Percentiles rank a stretch among this genome's conserved stretches.
phyloP scores from a whole-genome alignment of 805 yeast genomes.

The Teunomyces aglyptinius region DNA sequence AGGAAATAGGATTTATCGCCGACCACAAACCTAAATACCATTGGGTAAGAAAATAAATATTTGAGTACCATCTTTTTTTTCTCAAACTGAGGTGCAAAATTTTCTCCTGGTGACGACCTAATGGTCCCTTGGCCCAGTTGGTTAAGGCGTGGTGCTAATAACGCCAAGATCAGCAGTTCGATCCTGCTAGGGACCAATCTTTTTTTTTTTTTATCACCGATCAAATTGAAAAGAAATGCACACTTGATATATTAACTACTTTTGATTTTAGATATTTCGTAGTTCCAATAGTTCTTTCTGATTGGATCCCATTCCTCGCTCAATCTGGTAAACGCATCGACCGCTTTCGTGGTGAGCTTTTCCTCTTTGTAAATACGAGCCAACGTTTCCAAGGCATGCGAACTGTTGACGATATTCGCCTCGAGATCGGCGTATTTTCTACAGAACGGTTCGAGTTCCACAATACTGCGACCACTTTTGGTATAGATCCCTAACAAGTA shows the following conservation, averaged over 20 bases:
- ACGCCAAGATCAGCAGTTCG: slow-evolving; percentile 79
- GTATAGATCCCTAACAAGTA: slow-evolving; percentile 62
- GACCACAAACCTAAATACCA: no score
- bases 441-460: slow-evolving; percentile 47
- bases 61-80: no score
- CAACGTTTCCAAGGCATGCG: slow-evolving; percentile 63
- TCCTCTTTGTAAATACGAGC: slow-evolving; percentile 46
- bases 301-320: slow-evolving; percentile 58
- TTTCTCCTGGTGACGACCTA: no score
- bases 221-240: no score
- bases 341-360: slow-evolving; percentile 32
- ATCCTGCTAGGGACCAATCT: slow-evolving; percentile 79
- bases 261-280: slow-evolving; percentile 24
- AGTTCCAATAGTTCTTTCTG: slow-evolving; percentile 61
- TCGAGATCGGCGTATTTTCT: slow-evolving; percentile 34
- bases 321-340: slow-evolving; percentile 49
- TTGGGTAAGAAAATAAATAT: no score
- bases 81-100: no score
- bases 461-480: slow-evolving; percentile 22
- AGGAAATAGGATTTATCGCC: no score
- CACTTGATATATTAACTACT: neutral
- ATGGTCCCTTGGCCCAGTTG: slow-evolving; percentile 53
- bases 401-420: slow-evolving; percentile 36
- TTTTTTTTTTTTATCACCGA: slow-evolving; percentile 7
- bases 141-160: slow-evolving; percentile 53